These are phyloP conservation scores for Chlorella sp. DNA, from an alignment of 139 green algal species.

Conservation along the genomic window DNA sequence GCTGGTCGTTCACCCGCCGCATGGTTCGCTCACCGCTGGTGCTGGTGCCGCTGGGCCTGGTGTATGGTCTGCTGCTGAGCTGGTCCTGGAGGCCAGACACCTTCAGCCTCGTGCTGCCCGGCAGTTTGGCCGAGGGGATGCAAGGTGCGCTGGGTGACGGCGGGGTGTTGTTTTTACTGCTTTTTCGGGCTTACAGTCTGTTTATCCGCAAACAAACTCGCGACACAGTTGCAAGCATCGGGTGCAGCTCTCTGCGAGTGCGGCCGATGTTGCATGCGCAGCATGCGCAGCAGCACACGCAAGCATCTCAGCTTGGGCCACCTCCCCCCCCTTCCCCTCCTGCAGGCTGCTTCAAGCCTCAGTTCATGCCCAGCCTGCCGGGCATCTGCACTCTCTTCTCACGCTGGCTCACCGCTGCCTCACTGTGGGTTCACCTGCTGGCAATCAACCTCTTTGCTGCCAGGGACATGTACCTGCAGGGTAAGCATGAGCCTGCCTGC, in stretches of 20 bases:
- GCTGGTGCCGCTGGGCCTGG: constrained; percentile 52
- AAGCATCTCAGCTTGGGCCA: neutral
- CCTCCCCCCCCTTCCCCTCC: neutral
- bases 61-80: constrained; percentile 65
- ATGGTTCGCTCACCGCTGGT: constrained; percentile 10
- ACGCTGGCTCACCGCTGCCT: constrained; percentile 63
- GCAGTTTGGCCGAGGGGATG: constrained; percentile 67
- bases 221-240: too few relatives aligned
- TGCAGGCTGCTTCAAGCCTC: constrained; percentile 72
- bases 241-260: neutral
- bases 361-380: constrained; percentile 76
- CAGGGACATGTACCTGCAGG: constrained; percentile 50
- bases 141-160: constrained; percentile 32
- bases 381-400: constrained; percentile 73
- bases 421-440: constrained; percentile 72
- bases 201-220: too few relatives aligned
- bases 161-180: too few relatives aligned
- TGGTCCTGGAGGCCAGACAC: constrained; percentile 76
- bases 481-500: neutral
- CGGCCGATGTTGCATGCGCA: too few relatives aligned
- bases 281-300: neutral
- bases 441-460: constrained; percentile 77
- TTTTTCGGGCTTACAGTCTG: too few relatives aligned
- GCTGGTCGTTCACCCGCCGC: constrained; percentile 3
- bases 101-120: constrained; percentile 72